Evolutionary conservation across 2,329 filamentous ascomycete species (phyloP), one percentile per base, ranked within the genome.

Genomic region (Periconia sp.): DNA sequence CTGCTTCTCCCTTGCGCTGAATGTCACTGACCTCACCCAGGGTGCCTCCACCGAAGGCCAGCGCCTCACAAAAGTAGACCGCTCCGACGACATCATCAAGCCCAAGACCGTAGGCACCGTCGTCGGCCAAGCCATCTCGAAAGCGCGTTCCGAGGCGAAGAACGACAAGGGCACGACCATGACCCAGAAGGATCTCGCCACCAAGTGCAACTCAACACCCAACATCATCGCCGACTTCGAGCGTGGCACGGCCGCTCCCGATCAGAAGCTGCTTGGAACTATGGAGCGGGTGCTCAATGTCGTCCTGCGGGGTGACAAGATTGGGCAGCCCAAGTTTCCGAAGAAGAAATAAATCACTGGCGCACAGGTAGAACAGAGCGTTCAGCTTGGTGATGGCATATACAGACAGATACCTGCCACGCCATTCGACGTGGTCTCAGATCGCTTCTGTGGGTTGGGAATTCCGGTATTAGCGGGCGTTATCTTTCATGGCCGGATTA

Each of bases 51-150:
- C 81, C 62, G 93, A 97, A 79, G 94, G 94, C 66, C 94, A 99
- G 80, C 92, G 91, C 73, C 83, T 97, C 62, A 97, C 94, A 64
- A 97, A 97, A 82, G 92, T 99, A 76, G 94, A 97, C 82, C 92
- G 93, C 65, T 88, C 87, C 74, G 92, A 97, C 81, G 94, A 97
- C 74, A 96, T 97, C 79, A 88, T 97, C 78, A 96, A 96, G 81
- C 92, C 92, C 71, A 96, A 96, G 81, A 95, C 91, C 45, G 82
- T 76, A 54, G 91, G 92, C 73, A 82, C 83, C 69, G 82, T 84
- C 52, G 91, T 97, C 61, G 91, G 90, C 68, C 85, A 90, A 62
- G 90, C 88, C 61, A 97, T 97, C 79, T 83, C 86, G 69, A 84
- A 88, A 69, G 85, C 89, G 52, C 90, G 94, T 61, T 86, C 86